A percentile compares a stretch with the other conserved stretches of the same genome.
Evolutionary conservation across 2,329 filamentous ascomycete species (phyloP).

Genomic region (Scedosporium dehoogii): DNA sequence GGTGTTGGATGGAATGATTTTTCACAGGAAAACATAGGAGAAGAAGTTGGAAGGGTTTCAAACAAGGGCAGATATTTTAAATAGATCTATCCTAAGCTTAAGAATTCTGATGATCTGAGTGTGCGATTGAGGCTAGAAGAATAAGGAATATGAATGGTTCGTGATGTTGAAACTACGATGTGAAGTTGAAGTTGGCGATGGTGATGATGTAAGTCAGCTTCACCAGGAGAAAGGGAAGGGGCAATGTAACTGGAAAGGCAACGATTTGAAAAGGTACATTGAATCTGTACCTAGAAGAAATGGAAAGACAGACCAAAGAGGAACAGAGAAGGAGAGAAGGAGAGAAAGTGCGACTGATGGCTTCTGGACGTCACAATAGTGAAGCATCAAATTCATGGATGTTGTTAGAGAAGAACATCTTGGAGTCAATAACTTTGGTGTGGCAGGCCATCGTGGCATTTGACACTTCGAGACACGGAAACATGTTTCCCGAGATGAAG

Average conservation of each 20-base stretch:
- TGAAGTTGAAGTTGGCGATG: background rate
- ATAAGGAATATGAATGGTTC: background rate
- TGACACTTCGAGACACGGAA: no score
- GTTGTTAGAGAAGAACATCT: no score
- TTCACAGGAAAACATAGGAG: background rate
- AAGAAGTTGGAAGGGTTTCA: background rate
- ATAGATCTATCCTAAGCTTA: background rate
- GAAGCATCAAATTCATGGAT: no score
- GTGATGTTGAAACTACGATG: background rate
- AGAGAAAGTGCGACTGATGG: no score
- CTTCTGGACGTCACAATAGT: no score
- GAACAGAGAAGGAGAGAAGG: no score
- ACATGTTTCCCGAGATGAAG: no score
- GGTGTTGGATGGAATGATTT: background rate
- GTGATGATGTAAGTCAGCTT: background rate
- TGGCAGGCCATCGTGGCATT: no score
- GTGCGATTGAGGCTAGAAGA: background rate
- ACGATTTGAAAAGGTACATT: no score
- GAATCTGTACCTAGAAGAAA: no score
- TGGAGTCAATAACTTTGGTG: no score
- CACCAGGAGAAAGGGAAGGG: background rate
- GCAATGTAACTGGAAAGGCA: background rate
- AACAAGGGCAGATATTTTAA: background rate
- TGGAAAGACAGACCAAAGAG: background rate
- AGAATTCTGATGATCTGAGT: background rate